Percentiles rank a stretch among this genome's conserved stretches.
Conservation (phyloP, 306 rosid genomes). For the Datisca glomerata region DNA sequence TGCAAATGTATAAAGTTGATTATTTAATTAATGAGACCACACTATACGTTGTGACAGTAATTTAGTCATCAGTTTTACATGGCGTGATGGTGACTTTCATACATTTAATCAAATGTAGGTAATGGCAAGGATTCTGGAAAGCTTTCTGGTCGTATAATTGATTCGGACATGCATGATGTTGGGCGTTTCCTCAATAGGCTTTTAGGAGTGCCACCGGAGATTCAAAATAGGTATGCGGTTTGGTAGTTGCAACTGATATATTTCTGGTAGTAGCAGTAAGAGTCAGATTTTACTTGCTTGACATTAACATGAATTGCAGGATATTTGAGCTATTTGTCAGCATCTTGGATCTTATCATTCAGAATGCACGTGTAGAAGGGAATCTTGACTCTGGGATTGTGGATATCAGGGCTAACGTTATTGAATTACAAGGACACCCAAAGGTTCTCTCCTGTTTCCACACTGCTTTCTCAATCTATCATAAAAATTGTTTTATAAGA, state of each 20-base stretch:
- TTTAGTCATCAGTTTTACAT: constrained; percentile 5
- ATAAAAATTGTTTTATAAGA: too few species aligned
- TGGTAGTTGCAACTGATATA: constrained; percentile 12
- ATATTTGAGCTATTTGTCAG: constrained; percentile 78
- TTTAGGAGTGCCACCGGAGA: constrained; percentile 84
- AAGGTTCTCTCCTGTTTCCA: constrained; percentile 45
- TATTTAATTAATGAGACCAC: too few species aligned
- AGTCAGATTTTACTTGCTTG: constrained; percentile 21
- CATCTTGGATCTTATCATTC: constrained; percentile 88
- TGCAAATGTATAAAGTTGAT: not conserved
- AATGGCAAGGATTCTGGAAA: constrained; percentile 64
- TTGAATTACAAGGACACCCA: constrained; percentile 82
- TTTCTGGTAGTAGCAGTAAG: constrained; percentile 15
- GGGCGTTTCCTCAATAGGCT: constrained; percentile 96
- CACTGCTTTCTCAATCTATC: constrained; percentile 3
- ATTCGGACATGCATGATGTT: constrained; percentile 94
- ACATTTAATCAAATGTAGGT: constrained; percentile 32
- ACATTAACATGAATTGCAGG: constrained; percentile 29
- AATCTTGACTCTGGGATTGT: constrained; percentile 94
- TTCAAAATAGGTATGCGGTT: constrained; percentile 75
- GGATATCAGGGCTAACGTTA: constrained; percentile 80
- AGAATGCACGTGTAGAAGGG: constrained; percentile 94
- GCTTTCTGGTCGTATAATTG: constrained; percentile 68
- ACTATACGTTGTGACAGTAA: too few species aligned
- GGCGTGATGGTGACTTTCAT: constrained; percentile 8